Percentiles rank a stretch among this genome's conserved stretches.
Evolutionary conservation across 345 rosid genomes (phyloP).

Genomic region (Eucalyptus sp.): DNA sequence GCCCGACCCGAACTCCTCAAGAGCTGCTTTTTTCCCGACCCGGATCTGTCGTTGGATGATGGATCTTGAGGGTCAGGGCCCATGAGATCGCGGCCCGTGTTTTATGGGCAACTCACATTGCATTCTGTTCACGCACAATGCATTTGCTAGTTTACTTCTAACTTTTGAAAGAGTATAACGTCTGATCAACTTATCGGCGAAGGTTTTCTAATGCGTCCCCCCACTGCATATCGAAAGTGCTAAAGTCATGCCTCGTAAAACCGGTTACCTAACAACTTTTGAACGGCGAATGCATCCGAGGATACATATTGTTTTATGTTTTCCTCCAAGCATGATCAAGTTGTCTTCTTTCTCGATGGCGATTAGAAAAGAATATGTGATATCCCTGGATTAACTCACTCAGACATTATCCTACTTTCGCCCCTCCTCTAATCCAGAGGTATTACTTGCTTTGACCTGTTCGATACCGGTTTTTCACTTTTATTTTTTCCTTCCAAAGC

Average conservation of each 20-base stretch:
- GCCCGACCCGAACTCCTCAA: neutral
- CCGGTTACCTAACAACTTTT: fast-evolving
- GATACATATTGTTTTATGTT: neutral
- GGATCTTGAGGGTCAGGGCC: neutral
- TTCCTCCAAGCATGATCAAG: neutral
- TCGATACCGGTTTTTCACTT: fast-evolving
- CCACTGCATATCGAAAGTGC: fast-evolving
- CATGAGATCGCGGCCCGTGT: neutral
- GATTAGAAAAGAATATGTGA: neutral
- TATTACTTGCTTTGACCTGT: fast-evolving
- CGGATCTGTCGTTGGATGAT: neutral
- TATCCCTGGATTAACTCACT: fast-evolving
- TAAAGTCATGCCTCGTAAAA: fast-evolving
- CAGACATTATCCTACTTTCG: fast-evolving
- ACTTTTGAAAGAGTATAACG: neutral
- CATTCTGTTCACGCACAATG: fast-evolving
- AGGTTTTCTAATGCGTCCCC: neutral
- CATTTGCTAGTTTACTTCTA: neutral
- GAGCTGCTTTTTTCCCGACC: neutral
- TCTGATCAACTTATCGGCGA: fast-evolving
- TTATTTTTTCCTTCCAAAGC: too few relatives aligned
- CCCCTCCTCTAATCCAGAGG: fast-evolving
- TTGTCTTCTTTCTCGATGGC: fast-evolving
- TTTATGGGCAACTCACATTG: neutral
- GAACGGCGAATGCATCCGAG: fast-evolving